Conservation (phyloP, 2,329 filamentous ascomycete species). For the Lecanicillium sp. region DNA sequence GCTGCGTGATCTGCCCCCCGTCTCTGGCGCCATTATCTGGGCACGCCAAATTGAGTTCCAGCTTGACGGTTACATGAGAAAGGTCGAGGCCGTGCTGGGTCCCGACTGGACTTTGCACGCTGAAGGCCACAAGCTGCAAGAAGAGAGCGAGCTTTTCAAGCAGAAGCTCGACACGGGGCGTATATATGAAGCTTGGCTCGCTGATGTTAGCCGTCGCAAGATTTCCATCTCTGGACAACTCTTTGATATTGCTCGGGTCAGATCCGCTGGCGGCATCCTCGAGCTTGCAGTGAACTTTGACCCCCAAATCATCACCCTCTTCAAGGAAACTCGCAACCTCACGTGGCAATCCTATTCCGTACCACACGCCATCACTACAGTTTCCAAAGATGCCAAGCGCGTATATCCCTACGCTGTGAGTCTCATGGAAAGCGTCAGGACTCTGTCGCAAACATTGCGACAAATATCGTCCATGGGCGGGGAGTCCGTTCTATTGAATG, state of each 20-base stretch:
- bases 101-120: conserved; percentile 91
- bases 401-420: conserved; percentile 98
- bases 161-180: conserved; percentile 91
- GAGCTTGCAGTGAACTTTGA: conserved; percentile 96
- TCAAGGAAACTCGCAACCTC: conserved; percentile 96
- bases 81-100: conserved; percentile 96
- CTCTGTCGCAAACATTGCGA: conserved; percentile 78
- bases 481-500: conserved; percentile 79
- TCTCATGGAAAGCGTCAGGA: conserved; percentile 97
- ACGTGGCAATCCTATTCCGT: conserved; percentile 93
- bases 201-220: conserved; percentile 80
- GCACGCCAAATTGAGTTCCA: conserved; percentile 95
- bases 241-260: conserved; percentile 81
- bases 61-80: conserved; percentile 93
- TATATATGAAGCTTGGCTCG: conserved; percentile 92
- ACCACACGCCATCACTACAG: conserved; percentile 87
- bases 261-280: conserved; percentile 81
- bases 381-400: conserved; percentile 96
- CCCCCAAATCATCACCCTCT: conserved; percentile 90
- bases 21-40: conserved; percentile 96
- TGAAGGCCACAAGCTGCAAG: conserved; percentile 88
- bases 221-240: conserved; percentile 87
- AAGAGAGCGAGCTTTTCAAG: conserved; percentile 86
- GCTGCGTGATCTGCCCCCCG: conserved; percentile 87
- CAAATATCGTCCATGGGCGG: conserved; percentile 80